phyloP scores from a whole-genome alignment of 169 alveolate species.

The Plasmodium vinckei region DNA sequence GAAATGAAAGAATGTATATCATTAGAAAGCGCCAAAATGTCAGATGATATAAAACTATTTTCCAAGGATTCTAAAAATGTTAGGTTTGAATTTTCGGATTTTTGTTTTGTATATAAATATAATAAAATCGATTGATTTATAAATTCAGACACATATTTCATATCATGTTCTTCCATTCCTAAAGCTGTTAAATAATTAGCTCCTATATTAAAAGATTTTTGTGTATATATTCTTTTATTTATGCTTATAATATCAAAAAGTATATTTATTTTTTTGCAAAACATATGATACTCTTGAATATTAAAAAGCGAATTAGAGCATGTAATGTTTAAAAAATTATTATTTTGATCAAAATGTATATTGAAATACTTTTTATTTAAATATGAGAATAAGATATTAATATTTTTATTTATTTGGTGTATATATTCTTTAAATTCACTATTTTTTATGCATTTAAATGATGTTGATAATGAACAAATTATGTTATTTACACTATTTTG shows the following conservation, averaged over 20 bases:
- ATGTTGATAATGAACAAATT: slow-evolving; percentile 39
- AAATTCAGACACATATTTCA: slow-evolving; percentile 53
- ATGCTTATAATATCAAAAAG: slow-evolving; percentile 38
- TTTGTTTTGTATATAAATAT: slow-evolving; percentile 31
- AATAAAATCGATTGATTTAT: slow-evolving; percentile 20
- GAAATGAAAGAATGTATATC: slow-evolving; percentile 54
- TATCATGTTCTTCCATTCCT: slow-evolving; percentile 39
- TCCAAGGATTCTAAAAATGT: slow-evolving; percentile 14
- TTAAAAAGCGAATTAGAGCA: slow-evolving; percentile 13
- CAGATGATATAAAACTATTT: slow-evolving; percentile 5
- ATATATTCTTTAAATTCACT: slow-evolving; percentile 49
- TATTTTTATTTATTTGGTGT: slow-evolving; percentile 32
- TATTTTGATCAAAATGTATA: slow-evolving; percentile 37
- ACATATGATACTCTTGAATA: slow-evolving; percentile 35
- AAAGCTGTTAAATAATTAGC: slow-evolving; percentile 50
- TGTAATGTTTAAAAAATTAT: slow-evolving; percentile 35
- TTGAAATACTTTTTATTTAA: slow-evolving; percentile 24
- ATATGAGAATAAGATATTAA: slow-evolving; percentile 14
- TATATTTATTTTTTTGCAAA: slow-evolving; percentile 41
- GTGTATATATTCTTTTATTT: neutral
- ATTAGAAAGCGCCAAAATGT: slow-evolving; percentile 45
- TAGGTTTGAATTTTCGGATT: neutral
- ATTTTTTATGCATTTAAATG: slow-evolving; percentile 63
- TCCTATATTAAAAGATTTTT: slow-evolving; percentile 62
- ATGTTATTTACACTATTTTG: slow-evolving; percentile 47